Conservation (phyloP, 176 grass and related monocot genomes). For the Calamus simplicifolius region DNA sequence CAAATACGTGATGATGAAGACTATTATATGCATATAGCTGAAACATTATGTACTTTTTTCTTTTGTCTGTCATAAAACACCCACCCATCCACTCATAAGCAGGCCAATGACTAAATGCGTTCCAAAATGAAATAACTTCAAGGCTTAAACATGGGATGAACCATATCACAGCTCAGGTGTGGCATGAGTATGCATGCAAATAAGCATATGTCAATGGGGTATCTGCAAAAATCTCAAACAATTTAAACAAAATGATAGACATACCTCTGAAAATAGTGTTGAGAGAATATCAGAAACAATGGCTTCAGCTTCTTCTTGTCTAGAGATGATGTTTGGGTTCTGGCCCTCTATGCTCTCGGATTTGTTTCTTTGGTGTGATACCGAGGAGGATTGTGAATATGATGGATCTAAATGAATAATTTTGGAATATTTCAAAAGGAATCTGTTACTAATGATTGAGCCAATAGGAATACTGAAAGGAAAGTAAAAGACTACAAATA, state of each 20-base stretch:
- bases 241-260: neutral
- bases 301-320: conserved; percentile 58
- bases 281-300: conserved; percentile 72
- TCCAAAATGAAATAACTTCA: too few relatives aligned
- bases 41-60: too few relatives aligned
- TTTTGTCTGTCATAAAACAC: too few relatives aligned
- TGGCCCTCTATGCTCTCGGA: conserved; percentile 11
- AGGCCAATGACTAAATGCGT: too few relatives aligned
- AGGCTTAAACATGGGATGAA: too few relatives aligned
- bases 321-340: conserved; percentile 41
- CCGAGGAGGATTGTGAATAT: conserved; percentile 27
- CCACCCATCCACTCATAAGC: too few relatives aligned
- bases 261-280: conserved; percentile 58
- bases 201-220: too few relatives aligned
- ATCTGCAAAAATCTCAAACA: too few relatives aligned
- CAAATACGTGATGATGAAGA: too few relatives aligned
- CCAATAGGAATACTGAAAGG: conserved; percentile 11
- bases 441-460: conserved; percentile 5
- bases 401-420: conserved; percentile 60
- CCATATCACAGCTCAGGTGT: too few relatives aligned
- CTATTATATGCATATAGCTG: too few relatives aligned
- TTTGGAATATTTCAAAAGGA: conserved; percentile 19
- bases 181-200: too few relatives aligned
- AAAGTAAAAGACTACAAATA: neutral
- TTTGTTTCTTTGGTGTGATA: conserved; percentile 19